These are phyloP conservation scores for Glonium stellatum DNA, from an alignment of 495 filamentous ascomycete genomes.

Conservation along the genomic window DNA sequence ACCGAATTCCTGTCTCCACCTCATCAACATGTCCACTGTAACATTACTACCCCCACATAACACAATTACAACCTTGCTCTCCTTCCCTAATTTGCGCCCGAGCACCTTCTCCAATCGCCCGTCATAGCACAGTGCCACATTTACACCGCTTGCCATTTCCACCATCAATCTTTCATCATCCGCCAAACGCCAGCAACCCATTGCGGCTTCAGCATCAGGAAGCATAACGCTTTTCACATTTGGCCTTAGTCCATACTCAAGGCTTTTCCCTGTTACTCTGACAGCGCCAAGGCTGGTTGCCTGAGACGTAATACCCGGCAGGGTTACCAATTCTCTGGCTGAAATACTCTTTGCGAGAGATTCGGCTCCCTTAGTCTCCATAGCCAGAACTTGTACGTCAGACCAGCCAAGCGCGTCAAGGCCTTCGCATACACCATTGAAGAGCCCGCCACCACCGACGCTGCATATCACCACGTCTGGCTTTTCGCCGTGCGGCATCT, in stretches of 20 bases:
- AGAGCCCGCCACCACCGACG: conserved; percentile 83
- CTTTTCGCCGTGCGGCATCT: conserved; percentile 42
- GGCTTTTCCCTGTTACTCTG: conserved; percentile 64
- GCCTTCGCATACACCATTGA: conserved; percentile 72
- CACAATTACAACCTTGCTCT: conserved; percentile 72
- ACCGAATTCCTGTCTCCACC: conserved; percentile 54
- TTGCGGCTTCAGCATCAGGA: conserved; percentile 71
- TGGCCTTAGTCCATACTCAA: conserved; percentile 50
- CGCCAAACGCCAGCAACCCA: conserved; percentile 65
- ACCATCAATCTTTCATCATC: conserved; percentile 77
- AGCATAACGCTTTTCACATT: conserved; percentile 62
- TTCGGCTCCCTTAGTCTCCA: conserved; percentile 80
- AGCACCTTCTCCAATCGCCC: conserved; percentile 55
- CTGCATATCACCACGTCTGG: conserved; percentile 71
- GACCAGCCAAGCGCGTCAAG: conserved; percentile 42
- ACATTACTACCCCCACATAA: conserved; percentile 82
- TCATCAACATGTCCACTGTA: conserved; percentile 56
- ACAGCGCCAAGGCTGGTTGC: conserved; percentile 73
- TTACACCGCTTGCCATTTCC: conserved; percentile 76
- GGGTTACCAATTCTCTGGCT: conserved; percentile 54
- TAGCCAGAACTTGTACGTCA: conserved; percentile 55
- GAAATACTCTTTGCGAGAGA: conserved; percentile 56
- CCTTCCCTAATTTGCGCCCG: conserved; percentile 47
- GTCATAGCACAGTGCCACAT: conserved; percentile 48
- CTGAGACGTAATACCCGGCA: conserved; percentile 71